Evolutionary conservation across 2,329 filamentous ascomycete species (phyloP), one percentile per base, ranked within the genome.

Genomic region (Ophiocordyceps sinensis): DNA sequence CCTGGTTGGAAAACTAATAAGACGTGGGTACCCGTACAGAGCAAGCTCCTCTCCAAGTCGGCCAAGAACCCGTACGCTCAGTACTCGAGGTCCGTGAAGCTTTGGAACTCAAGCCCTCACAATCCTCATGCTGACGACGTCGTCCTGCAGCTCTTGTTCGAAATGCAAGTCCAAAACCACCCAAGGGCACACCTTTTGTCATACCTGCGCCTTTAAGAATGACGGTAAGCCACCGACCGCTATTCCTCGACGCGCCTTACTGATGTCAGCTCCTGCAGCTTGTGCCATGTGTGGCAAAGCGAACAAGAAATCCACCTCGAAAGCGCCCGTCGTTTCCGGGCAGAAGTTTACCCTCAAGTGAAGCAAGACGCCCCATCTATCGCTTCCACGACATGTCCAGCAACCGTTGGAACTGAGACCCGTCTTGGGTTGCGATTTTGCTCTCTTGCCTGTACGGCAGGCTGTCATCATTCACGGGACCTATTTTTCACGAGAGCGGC

Each of bases 51-150:
- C 28, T 79, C 75, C 43, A 73, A 77, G 48, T 67, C 70, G 37
- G 77, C 77, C 28, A 77, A 79, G 58, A 80, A 81, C 47, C 77
- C 77, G 0, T 81, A 78, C 49, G 75, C 75, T 3, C 68, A 74
- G 41, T 79, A 80, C 54, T 67, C 75, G 10, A 53, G 49, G 51
- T 51, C 31, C 12, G 47, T 36, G 9, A 15, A 10, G 32, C 7
- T 15, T 10, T 35, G 28, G 30, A 31, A 26, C 13, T 30, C 40
- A 35, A 7, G 32, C 28, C 14, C 11, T 44, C 13, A 13, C n/a
- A 32, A 30, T 11, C 14, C 11, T 14, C 29, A 14, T 4, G 13
- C 32, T 35, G 32, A 35, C n/a, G 9, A 15, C 6, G 23, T 7
- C 14, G 15, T 21, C 37, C n/a, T 13, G 13, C 17, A 76, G 73